phyloP scores from a whole-genome alignment of 2,329 filamentous ascomycete genomes.

The Stagonosporopsis cucurbitacearum region DNA sequence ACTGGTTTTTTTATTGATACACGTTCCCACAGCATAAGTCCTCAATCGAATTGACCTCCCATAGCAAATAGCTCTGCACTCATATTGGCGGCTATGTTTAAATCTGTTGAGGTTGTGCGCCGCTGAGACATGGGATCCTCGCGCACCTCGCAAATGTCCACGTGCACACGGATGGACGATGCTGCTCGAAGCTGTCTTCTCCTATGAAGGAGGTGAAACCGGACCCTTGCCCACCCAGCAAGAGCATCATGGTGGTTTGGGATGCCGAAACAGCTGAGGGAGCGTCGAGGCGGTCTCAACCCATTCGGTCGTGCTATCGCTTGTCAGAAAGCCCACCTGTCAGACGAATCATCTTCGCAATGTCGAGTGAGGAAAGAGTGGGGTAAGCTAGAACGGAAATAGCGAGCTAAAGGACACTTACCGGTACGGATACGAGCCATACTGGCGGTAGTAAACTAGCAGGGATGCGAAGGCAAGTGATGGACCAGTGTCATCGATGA shows the following conservation, averaged over 20 bases:
- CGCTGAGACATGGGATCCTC: not conserved
- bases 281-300: conserved; percentile 13
- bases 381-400: not conserved
- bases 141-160: not conserved
- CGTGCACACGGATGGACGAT: not conserved
- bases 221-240: conserved; percentile 22
- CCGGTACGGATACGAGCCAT: conserved; percentile 29
- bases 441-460: not conserved
- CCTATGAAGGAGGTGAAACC: conserved; percentile 4
- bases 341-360: not conserved
- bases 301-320: conserved; percentile 6
- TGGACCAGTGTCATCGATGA: not conserved
- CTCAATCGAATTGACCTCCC: not conserved
- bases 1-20: not conserved
- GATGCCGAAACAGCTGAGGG: conserved; percentile 24
- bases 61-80: not conserved
- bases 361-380: not conserved
- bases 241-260: conserved; percentile 26
- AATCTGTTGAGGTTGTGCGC: not conserved
- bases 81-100: not conserved
- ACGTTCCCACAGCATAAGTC: not conserved
- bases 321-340: conserved; percentile 12
- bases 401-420: conserved; percentile 15
- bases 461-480: not conserved
- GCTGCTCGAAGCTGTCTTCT: not conserved